Percentiles rank a stretch among this genome's conserved stretches.
These are phyloP conservation scores for Colletotrichum neosansevieriae DNA, from an alignment of 2,329 filamentous ascomycete genomes.

Conservation along the genomic window DNA sequence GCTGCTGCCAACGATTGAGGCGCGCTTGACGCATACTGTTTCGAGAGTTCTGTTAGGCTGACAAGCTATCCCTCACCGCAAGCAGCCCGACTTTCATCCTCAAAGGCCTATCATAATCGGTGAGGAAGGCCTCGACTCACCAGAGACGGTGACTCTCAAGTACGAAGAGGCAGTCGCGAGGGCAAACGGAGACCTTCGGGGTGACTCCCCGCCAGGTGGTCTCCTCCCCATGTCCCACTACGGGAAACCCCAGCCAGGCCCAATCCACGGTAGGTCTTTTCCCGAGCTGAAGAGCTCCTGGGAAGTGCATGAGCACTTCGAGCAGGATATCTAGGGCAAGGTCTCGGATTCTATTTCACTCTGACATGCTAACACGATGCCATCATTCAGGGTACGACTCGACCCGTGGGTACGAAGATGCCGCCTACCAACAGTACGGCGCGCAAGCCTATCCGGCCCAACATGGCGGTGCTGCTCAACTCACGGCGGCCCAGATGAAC, in stretches of 20 bases:
- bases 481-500: constrained; percentile 63
- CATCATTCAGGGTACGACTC: constrained; percentile 66
- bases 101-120: constrained; percentile 68
- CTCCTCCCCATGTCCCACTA: constrained; percentile 80
- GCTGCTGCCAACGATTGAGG: constrained; percentile 47
- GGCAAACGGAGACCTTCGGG: constrained; percentile 64
- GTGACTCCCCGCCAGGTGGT: constrained; percentile 66
- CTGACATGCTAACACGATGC: neutral
- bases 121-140: constrained; percentile 68
- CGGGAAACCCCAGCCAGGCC: constrained; percentile 82
- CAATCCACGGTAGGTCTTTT: constrained; percentile 80
- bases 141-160: constrained; percentile 66
- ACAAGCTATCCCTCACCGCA: constrained; percentile 39
- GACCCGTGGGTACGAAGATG: constrained; percentile 70
- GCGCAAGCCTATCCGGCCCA: constrained; percentile 60
- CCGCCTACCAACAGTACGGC: constrained; percentile 65
- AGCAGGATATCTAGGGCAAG: too few relatives aligned
- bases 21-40: constrained; percentile 11
- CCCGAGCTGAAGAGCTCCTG: neutral
- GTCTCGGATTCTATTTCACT: neutral
- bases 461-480: constrained; percentile 57
- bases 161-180: constrained; percentile 68
- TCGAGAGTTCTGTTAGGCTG: constrained; percentile 39
- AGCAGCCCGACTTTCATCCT: constrained; percentile 65
- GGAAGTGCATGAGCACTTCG: too few relatives aligned